Conservation (phyloP, 345 rosid species). For the Psidium friedrichsthalianum region DNA sequence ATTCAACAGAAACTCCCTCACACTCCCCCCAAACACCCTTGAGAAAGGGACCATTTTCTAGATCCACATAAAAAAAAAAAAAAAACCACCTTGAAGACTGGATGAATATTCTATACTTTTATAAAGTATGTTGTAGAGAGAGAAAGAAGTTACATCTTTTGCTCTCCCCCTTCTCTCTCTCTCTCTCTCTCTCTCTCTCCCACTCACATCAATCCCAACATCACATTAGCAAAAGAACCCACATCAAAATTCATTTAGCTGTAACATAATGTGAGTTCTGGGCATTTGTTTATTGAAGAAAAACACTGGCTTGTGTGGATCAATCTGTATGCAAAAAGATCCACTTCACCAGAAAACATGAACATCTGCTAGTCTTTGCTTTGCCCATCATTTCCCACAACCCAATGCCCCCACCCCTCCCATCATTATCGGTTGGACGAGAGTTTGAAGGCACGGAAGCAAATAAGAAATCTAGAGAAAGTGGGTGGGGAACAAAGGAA, state of each 20-base stretch:
- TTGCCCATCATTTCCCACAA: slow-evolving; percentile 27
- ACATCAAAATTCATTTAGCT: background rate
- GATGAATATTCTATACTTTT: background rate
- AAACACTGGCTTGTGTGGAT: background rate
- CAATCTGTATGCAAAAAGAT: background rate
- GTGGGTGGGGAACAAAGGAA: background rate
- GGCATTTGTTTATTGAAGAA: background rate
- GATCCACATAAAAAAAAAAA: slow-evolving; percentile 23
- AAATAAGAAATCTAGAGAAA: background rate
- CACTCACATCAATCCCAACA: too few species aligned
- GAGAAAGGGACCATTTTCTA: slow-evolving; percentile 32
- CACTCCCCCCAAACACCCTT: slow-evolving; percentile 25
- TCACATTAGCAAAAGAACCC: background rate
- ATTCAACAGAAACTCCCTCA: slow-evolving; percentile 17
- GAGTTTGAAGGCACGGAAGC: background rate
- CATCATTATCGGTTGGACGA: slow-evolving; percentile 6
- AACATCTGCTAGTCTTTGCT: slow-evolving; percentile 5
- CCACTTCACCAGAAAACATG: background rate
- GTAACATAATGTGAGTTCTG: background rate
- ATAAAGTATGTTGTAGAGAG: background rate
- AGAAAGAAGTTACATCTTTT: background rate
- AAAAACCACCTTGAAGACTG: slow-evolving; percentile 36
- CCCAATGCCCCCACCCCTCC: slow-evolving; percentile 25
- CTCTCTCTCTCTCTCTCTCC: too few species aligned
- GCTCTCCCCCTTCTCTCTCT: background rate